phyloP scores from a whole-genome alignment of 2,329 filamentous ascomycete genomes.

The Aspergillus sp. region DNA sequence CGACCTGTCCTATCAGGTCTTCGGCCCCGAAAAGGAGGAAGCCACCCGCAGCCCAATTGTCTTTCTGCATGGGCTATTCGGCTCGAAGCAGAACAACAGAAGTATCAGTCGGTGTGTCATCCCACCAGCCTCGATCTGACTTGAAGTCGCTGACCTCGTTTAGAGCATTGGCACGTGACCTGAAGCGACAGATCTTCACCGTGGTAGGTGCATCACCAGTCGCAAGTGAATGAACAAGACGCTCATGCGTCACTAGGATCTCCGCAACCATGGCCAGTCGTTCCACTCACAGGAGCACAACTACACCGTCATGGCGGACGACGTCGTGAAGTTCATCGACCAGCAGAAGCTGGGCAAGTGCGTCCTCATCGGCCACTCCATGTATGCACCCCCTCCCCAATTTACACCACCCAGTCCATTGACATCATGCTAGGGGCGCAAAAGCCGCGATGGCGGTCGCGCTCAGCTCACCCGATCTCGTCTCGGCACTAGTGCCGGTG shows the following conservation, averaged over 20 bases:
- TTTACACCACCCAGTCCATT: not conserved
- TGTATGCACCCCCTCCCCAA: slow-evolving; percentile 53
- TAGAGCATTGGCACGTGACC: slow-evolving; percentile 72
- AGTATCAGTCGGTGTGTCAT: slow-evolving; percentile 82
- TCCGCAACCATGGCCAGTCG: slow-evolving; percentile 90
- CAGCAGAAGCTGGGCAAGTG: slow-evolving; percentile 67
- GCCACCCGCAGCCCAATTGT: slow-evolving; percentile 63
- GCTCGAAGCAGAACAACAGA: slow-evolving; percentile 92
- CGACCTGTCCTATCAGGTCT: slow-evolving; percentile 37
- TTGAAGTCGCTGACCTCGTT: not conserved
- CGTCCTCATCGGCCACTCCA: slow-evolving; percentile 88
- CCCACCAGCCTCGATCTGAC: not conserved
- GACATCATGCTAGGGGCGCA: slow-evolving; percentile 64
- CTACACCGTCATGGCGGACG: slow-evolving; percentile 78
- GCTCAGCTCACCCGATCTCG: slow-evolving; percentile 64
- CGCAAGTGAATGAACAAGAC: not conserved
- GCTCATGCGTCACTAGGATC: slow-evolving; percentile 58
- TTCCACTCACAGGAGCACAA: slow-evolving; percentile 75
- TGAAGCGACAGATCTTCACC: slow-evolving; percentile 78
- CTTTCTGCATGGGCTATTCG: slow-evolving; percentile 90
- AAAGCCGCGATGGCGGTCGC: slow-evolving; percentile 90
- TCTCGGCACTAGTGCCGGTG: slow-evolving; percentile 74
- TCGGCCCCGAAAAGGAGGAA: slow-evolving; percentile 34
- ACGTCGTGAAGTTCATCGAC: slow-evolving; percentile 75
- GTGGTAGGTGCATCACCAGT: slow-evolving; percentile 56